These are phyloP conservation scores for Coriaria nepalensis DNA, from an alignment of 306 rosid species.

Conservation along the genomic window DNA sequence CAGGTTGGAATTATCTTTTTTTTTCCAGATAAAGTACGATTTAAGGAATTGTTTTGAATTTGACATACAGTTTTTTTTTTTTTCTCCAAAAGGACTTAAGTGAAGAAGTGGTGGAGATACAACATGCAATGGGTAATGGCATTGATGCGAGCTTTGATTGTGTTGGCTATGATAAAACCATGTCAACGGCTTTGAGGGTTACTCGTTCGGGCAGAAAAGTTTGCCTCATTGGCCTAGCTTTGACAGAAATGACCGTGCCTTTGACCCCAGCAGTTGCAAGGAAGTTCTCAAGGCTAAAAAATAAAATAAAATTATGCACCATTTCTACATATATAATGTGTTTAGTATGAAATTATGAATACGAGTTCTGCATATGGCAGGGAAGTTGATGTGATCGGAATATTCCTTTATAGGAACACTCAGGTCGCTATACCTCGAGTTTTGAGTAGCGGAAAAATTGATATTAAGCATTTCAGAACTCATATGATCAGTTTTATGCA, in stretches of 20 bases:
- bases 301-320: no score
- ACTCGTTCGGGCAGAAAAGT: constrained; percentile 74
- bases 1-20: constrained; percentile 25
- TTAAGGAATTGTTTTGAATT: neutral
- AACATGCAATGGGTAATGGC: constrained; percentile 38
- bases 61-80: neutral
- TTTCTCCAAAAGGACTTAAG: constrained; percentile 48
- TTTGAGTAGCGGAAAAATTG: constrained; percentile 67
- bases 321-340: no score
- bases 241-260: constrained; percentile 65
- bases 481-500: constrained; percentile 84
- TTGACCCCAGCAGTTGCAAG: constrained; percentile 75
- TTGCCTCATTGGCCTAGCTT: constrained; percentile 86
- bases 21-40: no score
- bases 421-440: constrained; percentile 90
- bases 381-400: constrained; percentile 83
- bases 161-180: constrained; percentile 80
- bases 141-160: constrained; percentile 69
- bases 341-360: no score
- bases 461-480: constrained; percentile 74
- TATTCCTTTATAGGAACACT: constrained; percentile 78
- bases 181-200: constrained; percentile 70
- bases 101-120: constrained; percentile 49
- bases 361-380: constrained; percentile 14
- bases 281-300: constrained; percentile 14